Evolutionary conservation across 176 grass and related monocot genomes (phyloP).

Genomic region (Melocanna baccifera): DNA sequence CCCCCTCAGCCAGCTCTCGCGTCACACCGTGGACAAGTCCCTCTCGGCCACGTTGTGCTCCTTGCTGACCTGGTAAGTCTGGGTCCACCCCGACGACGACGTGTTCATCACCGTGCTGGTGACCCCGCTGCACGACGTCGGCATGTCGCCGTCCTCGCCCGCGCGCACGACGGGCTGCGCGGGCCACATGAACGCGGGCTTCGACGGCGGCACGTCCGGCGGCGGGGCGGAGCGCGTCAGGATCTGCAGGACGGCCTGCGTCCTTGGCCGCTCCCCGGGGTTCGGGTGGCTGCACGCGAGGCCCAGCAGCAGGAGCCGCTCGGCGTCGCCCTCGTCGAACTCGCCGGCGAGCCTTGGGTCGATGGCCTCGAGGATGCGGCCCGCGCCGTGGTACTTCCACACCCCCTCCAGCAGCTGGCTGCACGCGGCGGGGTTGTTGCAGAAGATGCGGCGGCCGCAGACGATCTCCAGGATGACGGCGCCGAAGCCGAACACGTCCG

Average conservation of each 20-base stretch:
- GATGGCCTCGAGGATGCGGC: constrained; percentile 51
- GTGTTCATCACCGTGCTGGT: constrained; percentile 28
- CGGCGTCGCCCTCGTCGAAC: constrained; percentile 51
- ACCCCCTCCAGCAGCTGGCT: constrained; percentile 71
- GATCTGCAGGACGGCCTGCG: constrained; percentile 49
- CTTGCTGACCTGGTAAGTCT: constrained; percentile 26
- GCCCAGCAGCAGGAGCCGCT: constrained; percentile 71
- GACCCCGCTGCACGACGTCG: constrained; percentile 1
- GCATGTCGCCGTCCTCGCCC: constrained; percentile 18
- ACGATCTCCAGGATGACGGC: constrained; percentile 76
- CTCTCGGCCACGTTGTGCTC: constrained; percentile 31
- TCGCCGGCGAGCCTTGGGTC: constrained; percentile 39
- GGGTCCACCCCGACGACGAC: constrained; percentile 48
- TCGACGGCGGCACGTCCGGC: constrained; percentile 47
- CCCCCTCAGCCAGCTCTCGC: background rate
- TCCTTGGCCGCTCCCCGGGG: constrained; percentile 63
- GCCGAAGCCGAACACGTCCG: constrained; percentile 76
- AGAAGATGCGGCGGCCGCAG: constrained; percentile 58
- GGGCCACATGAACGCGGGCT: constrained; percentile 80
- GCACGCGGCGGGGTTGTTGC: constrained; percentile 51
- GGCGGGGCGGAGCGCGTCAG: constrained; percentile 36
- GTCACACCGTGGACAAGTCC: constrained; percentile 35
- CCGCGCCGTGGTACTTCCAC: constrained; percentile 69
- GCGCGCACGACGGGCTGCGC: constrained; percentile 3
- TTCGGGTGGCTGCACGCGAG: constrained; percentile 85